Evolutionary conservation across 176 grass and related monocot genomes (phyloP), one percentile per base, ranked within the genome.

Genomic region (Eremochloa ophiuroides): DNA sequence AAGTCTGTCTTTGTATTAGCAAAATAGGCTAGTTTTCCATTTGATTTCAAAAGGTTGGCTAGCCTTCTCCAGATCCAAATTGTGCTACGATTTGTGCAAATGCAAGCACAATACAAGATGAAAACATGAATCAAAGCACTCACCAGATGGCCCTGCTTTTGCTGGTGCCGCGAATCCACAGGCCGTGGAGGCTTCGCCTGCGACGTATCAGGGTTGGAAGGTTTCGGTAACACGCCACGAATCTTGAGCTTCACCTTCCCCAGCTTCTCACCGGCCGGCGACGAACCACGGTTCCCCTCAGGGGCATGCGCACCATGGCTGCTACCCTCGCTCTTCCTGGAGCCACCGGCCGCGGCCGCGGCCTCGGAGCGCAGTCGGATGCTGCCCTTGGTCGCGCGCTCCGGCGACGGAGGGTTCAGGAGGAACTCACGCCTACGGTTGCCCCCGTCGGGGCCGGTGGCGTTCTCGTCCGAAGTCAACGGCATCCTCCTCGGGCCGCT

Each of bases 221-320:
- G 47, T 51, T 89, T 91, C 37, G 72, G 42, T 3, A 79, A 43
- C 48, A 91, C 80, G 33, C 46, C 87, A 12, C 62, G 62, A 22
- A 94, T 91, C 89, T 91, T 94, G 63, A 94, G 89, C 78, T 91
- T 94, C 81, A 91, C 53, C 71, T 91, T 89, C 81, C 63, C 82
- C 39, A 84, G 78, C 25, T 91, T 94, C n/a, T 39, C 85, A 29
- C 79, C 75, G 23, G 72, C 27, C 47, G 62, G 69, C 17, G 43
- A 25, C 27, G 60, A 35, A 7, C 71, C 71, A 0, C 72, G 40
- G 62, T 58, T 70, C 22, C 41, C 81, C 10, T 35, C 50, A 1
- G 38, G 51, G 55, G 55, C 55, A 25, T 29, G 46, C 8, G 62
- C 64, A 8, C 20, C 67, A 34, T 80, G 79, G 13, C 65, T 72